phyloP scores from a whole-genome alignment of 2,329 filamentous ascomycete genomes.

The Scedosporium dehoogii region DNA sequence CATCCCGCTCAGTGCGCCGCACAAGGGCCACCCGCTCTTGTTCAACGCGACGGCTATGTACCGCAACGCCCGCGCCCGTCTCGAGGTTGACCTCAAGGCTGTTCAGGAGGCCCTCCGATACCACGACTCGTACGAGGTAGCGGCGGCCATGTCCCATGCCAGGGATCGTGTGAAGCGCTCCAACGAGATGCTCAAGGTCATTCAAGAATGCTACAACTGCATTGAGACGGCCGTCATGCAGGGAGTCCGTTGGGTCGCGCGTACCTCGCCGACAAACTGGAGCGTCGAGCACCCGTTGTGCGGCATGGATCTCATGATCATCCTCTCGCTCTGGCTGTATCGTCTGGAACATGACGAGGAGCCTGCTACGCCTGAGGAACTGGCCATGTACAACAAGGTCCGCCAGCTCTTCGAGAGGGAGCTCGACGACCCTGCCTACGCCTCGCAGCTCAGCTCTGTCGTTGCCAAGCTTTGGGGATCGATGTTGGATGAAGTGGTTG shows the following conservation, averaged over 20 bases:
- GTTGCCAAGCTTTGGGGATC: slow-evolving; percentile 94
- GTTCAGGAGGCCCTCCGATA: slow-evolving; percentile 95
- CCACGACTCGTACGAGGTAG: slow-evolving; percentile 94
- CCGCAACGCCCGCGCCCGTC: slow-evolving; percentile 80
- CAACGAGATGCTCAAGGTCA: slow-evolving; percentile 96
- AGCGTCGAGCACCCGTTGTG: slow-evolving; percentile 96
- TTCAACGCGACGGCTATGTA: slow-evolving; percentile 98
- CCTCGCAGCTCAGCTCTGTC: slow-evolving; percentile 81
- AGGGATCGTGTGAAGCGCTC: slow-evolving; percentile 91
- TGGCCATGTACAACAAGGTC: slow-evolving; percentile 86
- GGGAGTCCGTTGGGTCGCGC: slow-evolving; percentile 95
- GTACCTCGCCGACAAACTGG: slow-evolving; percentile 96
- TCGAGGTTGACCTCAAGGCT: slow-evolving; percentile 91
- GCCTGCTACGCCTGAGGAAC: slow-evolving; percentile 72
- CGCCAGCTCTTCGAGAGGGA: slow-evolving; percentile 87
- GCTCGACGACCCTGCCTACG: slow-evolving; percentile 63
- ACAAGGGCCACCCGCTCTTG: slow-evolving; percentile 90
- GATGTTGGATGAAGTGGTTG: slow-evolving; percentile 96
- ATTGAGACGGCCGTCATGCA: slow-evolving; percentile 92
- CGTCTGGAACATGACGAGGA: slow-evolving; percentile 98
- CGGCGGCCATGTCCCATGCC: slow-evolving; percentile 89
- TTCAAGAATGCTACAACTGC: slow-evolving; percentile 95
- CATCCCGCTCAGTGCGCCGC: slow-evolving; percentile 83
- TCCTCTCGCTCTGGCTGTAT: slow-evolving; percentile 95
- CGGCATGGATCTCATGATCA: slow-evolving; percentile 94